phyloP scores from a whole-genome alignment of 768 basidiomycete species.

The Suillus cothurnatus region DNA sequence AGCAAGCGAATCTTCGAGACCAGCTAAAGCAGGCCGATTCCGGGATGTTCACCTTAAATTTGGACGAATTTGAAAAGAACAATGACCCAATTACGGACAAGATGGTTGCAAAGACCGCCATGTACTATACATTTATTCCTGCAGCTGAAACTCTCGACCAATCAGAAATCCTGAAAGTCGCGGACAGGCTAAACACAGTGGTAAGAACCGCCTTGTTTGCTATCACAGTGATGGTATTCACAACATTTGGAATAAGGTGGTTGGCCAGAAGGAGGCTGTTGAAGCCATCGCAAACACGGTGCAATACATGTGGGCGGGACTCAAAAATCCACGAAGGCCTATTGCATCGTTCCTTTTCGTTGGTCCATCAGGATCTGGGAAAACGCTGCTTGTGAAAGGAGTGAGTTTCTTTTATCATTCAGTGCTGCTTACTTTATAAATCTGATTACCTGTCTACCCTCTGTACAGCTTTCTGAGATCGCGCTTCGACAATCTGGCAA shows the following conservation, averaged over 20 bases:
- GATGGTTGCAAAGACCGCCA: slow-evolving; percentile 11
- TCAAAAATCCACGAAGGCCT: slow-evolving; percentile 44
- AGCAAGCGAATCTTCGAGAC: neutral
- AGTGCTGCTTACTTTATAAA: neutral
- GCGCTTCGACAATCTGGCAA: slow-evolving; percentile 45
- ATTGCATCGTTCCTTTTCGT: slow-evolving; percentile 49
- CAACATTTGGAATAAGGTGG: slow-evolving; percentile 7
- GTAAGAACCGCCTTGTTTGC: neutral
- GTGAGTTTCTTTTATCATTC: slow-evolving; percentile 2
- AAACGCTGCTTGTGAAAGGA: slow-evolving; percentile 46
- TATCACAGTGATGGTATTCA: neutral
- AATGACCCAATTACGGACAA: neutral
- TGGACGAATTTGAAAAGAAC: neutral
- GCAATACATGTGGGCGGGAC: slow-evolving; percentile 45
- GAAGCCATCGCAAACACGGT: slow-evolving; percentile 48
- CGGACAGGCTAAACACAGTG: slow-evolving; percentile 4
- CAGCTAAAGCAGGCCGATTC: neutral
- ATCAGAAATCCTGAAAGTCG: slow-evolving; percentile 2
- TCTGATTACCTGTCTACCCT: neutral
- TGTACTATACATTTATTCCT: slow-evolving; percentile 13
- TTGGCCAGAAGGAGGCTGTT: slow-evolving; percentile 44
- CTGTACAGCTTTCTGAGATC: slow-evolving; percentile 38
- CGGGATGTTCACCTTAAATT: neutral
- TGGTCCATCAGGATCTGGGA: slow-evolving; percentile 39
- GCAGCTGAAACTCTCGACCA: slow-evolving; percentile 5